phyloP scores from a whole-genome alignment of 805 yeast genomes.

The Cyberlindnera galapagoensis region DNA sequence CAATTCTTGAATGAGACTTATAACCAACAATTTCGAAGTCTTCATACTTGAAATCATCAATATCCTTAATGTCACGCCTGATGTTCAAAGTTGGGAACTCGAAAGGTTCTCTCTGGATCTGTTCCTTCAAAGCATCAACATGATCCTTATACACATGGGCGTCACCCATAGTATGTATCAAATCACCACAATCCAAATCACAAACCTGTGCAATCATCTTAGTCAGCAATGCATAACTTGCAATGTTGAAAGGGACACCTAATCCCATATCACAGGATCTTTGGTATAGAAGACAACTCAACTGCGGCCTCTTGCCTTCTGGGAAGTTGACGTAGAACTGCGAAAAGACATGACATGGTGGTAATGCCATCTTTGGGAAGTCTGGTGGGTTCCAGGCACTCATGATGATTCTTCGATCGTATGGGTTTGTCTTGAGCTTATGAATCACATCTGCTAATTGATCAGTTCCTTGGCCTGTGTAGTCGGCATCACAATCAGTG shows the following conservation, averaged over 20 bases:
- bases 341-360: slow-evolving; percentile 96
- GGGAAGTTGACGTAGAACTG: slow-evolving; percentile 93
- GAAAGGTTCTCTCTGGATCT: slow-evolving; percentile 67
- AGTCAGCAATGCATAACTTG: slow-evolving; percentile 89
- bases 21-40: slow-evolving; percentile 81
- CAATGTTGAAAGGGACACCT: slow-evolving; percentile 98
- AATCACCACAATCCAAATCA: slow-evolving; percentile 92
- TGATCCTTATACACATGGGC: slow-evolving; percentile 94
- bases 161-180: slow-evolving; percentile 93
- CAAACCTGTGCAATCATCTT: slow-evolving; percentile 95
- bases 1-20: slow-evolving; percentile 75
- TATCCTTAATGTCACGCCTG: slow-evolving; percentile 56
- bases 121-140: slow-evolving; percentile 82
- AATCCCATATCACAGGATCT: slow-evolving; percentile 99
- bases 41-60: slow-evolving; percentile 84
- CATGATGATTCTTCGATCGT: slow-evolving; percentile 88
- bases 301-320: slow-evolving; percentile 49
- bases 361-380: slow-evolving; percentile 88
- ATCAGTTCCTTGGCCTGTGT: slow-evolving; percentile 83
- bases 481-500: slow-evolving; percentile 78
- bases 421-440: slow-evolving; percentile 80
- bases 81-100: slow-evolving; percentile 75
- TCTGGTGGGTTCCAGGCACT: slow-evolving; percentile 99
- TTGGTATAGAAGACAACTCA: slow-evolving; percentile 88
- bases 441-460: slow-evolving; percentile 77